Base-by-base conservation (phyloP, 1,284 basidiomycete species). In the Mycosarcoma maydis region DNA sequence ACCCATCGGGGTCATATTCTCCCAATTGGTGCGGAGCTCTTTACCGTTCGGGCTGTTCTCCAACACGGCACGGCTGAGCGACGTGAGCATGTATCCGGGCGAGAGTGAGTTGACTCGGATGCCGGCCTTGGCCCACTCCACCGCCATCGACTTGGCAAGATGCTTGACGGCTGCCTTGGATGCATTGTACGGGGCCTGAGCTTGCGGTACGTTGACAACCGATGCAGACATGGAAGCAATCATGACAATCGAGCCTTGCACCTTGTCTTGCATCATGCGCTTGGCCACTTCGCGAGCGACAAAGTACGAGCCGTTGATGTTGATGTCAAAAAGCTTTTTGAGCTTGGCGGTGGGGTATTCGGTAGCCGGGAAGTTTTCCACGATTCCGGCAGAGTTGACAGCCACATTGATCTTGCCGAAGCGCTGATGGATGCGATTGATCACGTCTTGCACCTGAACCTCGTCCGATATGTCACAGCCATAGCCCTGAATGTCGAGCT, bases 101-200 rank as follows among this genome's bases (percentile, higher is more conserved):
- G 58, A 64, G 39, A 78, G 69, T 50, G 80, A 56, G 82, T 94
- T 94, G 59, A 94, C 92, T 45, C 92, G 88, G 48, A 94, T 88
- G 49, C 89, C 89, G 72, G 87, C 87, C 84, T 89, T 90, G 3
- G 92, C 92, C 92, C 92, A 94, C 83, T 94, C 92, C 22, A 94
- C 90, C 0, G 89, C 92, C 46, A 94, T 85, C 72, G 88, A 90
- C 0, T 90, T 85, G 14, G 92, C 91, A 88, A 94, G 90, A 76
- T 94, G 92, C 77, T 89, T 89, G 29, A 94, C 92, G 48, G 92
- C 91, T 87, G 81, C 62, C 40, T 69, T 66, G 39, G 92, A 94
- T n/a, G 92, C 90, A 83, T 97, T 98, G 84, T 98, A 98, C 0
- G 94, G 94, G 2, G 92, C 91, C 86, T 98, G 94, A 33, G 87